A percentile compares a stretch with the other conserved stretches of the same genome.
These are phyloP conservation scores for Camelina laxa DNA, from an alignment of 345 rosid species.

Conservation along the genomic window DNA sequence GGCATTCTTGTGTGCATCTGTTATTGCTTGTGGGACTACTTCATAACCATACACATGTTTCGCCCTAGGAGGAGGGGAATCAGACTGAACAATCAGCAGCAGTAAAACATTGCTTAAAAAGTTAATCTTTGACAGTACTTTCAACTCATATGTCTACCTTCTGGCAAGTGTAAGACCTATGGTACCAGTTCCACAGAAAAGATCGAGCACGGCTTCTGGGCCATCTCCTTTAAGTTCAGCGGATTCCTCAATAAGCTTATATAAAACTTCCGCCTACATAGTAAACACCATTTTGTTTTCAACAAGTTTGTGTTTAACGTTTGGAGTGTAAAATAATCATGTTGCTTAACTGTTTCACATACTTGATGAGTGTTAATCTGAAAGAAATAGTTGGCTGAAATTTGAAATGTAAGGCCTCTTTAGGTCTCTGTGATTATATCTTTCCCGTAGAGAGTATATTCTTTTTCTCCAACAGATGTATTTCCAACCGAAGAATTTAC, in stretches of 20 bases:
- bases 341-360: conserved; percentile 8
- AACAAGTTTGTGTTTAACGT: background rate
- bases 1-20: conserved; percentile 79
- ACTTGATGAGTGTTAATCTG: conserved; percentile 95
- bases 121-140: background rate
- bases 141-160: conserved; percentile 48
- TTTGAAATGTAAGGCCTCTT: conserved; percentile 84
- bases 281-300: conserved; percentile 12
- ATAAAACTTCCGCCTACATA: conserved; percentile 86
- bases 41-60: conserved; percentile 90
- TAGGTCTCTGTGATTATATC: conserved; percentile 70
- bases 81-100: conserved; percentile 16
- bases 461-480: conserved; percentile 92
- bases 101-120: background rate
- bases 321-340: background rate
- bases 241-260: conserved; percentile 81
- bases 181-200: conserved; percentile 96
- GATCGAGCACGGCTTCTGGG: conserved; percentile 89
- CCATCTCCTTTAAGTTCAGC: conserved; percentile 88
- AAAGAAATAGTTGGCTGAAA: conserved; percentile 96
- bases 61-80: conserved; percentile 50
- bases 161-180: conserved; percentile 89
- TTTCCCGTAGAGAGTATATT: conserved; percentile 79
- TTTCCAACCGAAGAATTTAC: conserved; percentile 89
- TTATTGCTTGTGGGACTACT: conserved; percentile 88